Evolutionary conservation across 2,329 filamentous ascomycete species (phyloP).

Genomic region (Parasarocladium wereldwijsianum): DNA sequence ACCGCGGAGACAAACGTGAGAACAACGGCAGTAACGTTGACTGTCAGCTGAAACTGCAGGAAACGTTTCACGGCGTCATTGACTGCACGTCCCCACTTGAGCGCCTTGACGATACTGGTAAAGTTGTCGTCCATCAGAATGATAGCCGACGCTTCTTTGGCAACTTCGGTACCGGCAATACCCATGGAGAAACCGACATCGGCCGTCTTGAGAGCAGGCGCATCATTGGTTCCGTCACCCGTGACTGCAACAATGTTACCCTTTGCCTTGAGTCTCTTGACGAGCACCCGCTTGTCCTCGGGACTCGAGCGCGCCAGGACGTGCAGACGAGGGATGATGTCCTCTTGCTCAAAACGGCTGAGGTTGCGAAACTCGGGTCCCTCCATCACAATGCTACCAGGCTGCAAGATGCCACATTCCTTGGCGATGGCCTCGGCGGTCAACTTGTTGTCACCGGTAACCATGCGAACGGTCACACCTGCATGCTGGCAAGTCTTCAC

Average conservation of each 20-base stretch:
- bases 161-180: slow-evolving; percentile 69
- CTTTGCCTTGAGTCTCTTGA: slow-evolving; percentile 55
- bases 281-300: slow-evolving; percentile 62
- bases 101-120: slow-evolving; percentile 68
- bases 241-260: slow-evolving; percentile 72
- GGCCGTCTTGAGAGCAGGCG: slow-evolving; percentile 64
- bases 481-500: slow-evolving; percentile 60
- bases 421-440: slow-evolving; percentile 67
- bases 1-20: slow-evolving; percentile 83
- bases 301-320: slow-evolving; percentile 63
- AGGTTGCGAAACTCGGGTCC: slow-evolving; percentile 66
- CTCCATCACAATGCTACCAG: slow-evolving; percentile 59
- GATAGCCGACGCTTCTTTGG: slow-evolving; percentile 73
- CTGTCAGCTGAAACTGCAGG: slow-evolving; percentile 64
- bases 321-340: slow-evolving; percentile 53
- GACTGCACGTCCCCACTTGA: slow-evolving; percentile 67
- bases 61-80: slow-evolving; percentile 69
- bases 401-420: slow-evolving; percentile 62
- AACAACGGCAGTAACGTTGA: slow-evolving; percentile 82
- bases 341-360: slow-evolving; percentile 46
- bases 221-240: slow-evolving; percentile 74
- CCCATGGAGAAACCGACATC: slow-evolving; percentile 82
- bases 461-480: slow-evolving; percentile 71
- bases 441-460: slow-evolving; percentile 69
- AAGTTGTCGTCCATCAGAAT: slow-evolving; percentile 86